Percentiles rank a stretch among this genome's conserved stretches.
Conservation (phyloP, 192 early-diverging fungal species). For the Geranomyces michiganensis region DNA sequence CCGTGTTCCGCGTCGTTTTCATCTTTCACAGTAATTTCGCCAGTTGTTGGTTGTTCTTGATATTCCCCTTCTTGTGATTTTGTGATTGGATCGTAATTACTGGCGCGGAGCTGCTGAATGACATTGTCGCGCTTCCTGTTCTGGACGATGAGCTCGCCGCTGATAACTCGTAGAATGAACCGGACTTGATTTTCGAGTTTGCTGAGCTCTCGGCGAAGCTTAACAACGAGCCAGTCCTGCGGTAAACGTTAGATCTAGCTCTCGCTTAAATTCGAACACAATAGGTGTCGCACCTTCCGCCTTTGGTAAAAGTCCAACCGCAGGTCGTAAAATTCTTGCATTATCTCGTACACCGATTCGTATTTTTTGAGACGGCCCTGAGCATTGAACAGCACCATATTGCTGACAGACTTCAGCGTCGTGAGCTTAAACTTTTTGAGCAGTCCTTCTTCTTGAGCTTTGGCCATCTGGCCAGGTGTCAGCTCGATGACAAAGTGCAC, state of each 20-base stretch:
- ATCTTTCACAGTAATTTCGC: constrained; percentile 39
- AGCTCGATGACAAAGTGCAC: constrained; percentile 63
- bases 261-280: neutral
- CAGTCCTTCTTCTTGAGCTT: constrained; percentile 70
- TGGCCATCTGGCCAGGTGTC: constrained; percentile 62
- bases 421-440: constrained; percentile 73
- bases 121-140: constrained; percentile 75
- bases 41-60: constrained; percentile 34
- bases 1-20: constrained; percentile 26
- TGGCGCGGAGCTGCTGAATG: constrained; percentile 61
- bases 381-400: constrained; percentile 88
- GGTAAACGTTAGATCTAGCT: neutral
- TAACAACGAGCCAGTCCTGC: constrained; percentile 49
- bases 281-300: constrained; percentile 65
- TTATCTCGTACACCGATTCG: constrained; percentile 68
- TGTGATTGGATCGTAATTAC: constrained; percentile 56
- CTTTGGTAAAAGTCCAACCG: constrained; percentile 76
- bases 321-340: constrained; percentile 81
- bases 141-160: constrained; percentile 68
- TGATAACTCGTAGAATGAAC: constrained; percentile 82
- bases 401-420: constrained; percentile 67
- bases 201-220: constrained; percentile 64
- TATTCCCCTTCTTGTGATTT: constrained; percentile 29
- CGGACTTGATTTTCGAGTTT: constrained; percentile 73
- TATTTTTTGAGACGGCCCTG: constrained; percentile 77